These are phyloP conservation scores for Zygoascus hellenicus DNA, from an alignment of 1,139 yeast species.

Conservation along the genomic window DNA sequence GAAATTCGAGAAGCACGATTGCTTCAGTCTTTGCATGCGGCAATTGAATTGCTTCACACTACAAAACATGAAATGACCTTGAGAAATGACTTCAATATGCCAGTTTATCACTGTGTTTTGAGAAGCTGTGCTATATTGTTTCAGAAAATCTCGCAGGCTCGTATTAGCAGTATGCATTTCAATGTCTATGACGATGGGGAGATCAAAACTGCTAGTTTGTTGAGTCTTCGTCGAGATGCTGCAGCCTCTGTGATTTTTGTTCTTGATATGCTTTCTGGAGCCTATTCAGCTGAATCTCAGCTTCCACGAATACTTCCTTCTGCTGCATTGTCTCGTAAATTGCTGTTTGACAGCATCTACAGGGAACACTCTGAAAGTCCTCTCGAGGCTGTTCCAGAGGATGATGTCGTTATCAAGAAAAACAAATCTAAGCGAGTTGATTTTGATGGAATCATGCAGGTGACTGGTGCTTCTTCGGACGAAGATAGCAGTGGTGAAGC, in stretches of 20 bases:
- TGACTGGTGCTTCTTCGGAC: not conserved
- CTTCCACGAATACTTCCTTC: constrained; percentile 44
- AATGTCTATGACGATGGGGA: constrained; percentile 41
- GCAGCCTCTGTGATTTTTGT: constrained; percentile 43
- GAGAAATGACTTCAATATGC: constrained; percentile 25
- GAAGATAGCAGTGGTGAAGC: constrained; percentile 1
- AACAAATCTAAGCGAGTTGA: not conserved
- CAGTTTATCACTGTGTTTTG: constrained; percentile 30
- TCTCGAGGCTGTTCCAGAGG: not conserved
- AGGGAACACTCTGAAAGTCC: constrained; percentile 22
- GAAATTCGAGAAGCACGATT: constrained; percentile 45
- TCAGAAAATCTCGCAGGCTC: constrained; percentile 43
- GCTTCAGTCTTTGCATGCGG: constrained; percentile 39
- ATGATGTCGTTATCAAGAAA: not conserved
- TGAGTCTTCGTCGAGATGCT: constrained; percentile 43
- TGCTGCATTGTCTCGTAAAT: constrained; percentile 40
- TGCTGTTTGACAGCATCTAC: constrained; percentile 38
- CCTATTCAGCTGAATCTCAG: constrained; percentile 36
- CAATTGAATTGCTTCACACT: constrained; percentile 35
- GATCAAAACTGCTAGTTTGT: constrained; percentile 35
- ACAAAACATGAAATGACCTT: constrained; percentile 38
- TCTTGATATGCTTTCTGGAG: constrained; percentile 40
- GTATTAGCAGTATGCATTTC: constrained; percentile 44
- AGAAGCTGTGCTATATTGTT: constrained; percentile 38
- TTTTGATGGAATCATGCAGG: not conserved